Percentiles rank a stretch among this genome's conserved stretches.
Conservation (phyloP, 148 eudicot genomes). For the Rhododendron simsii region DNA sequence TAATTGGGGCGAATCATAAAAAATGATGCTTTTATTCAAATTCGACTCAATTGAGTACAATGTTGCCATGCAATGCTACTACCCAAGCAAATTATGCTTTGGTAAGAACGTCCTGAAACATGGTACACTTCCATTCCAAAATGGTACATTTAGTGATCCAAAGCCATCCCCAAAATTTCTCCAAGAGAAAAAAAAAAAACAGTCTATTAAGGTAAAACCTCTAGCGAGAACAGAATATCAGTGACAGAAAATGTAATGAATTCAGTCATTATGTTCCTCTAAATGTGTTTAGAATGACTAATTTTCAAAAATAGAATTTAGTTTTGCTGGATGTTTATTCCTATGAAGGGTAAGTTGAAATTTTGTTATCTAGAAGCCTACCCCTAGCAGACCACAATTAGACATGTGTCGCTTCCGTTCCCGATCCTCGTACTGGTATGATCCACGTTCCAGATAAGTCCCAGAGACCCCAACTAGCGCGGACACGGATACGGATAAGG, state of each 20-base stretch:
- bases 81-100: not conserved
- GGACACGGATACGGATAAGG: too few species aligned
- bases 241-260: not conserved
- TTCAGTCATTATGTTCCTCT: not conserved
- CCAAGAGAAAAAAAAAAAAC: too few species aligned
- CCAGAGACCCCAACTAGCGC: not conserved
- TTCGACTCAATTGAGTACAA: not conserved
- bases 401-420: not conserved
- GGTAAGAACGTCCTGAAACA: not conserved
- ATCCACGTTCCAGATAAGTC: not conserved
- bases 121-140: not conserved
- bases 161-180: not conserved
- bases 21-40: not conserved
- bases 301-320: too few species aligned
- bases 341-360: not conserved
- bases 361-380: not conserved
- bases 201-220: not conserved
- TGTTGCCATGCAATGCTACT: not conserved
- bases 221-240: not conserved
- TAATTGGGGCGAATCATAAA: not conserved
- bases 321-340: not conserved
- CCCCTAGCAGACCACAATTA: not conserved
- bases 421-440: not conserved
- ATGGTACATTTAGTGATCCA: not conserved
- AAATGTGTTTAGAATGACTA: not conserved